Base-by-base conservation (phyloP, 352 stramenopile species). In the Globisporangium sylvaticum region DNA sequence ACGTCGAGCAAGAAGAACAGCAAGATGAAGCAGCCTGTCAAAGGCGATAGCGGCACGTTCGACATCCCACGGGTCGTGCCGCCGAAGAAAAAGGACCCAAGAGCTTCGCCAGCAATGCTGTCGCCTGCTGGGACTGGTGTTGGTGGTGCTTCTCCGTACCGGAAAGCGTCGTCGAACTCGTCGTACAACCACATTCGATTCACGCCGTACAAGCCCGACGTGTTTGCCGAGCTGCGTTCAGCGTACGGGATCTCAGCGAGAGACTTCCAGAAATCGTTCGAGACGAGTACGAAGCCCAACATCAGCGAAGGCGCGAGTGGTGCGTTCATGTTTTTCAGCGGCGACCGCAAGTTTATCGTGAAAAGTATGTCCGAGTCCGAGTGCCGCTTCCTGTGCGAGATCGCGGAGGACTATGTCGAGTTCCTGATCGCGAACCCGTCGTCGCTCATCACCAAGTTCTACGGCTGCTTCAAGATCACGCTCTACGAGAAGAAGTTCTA, bases 281-380 rank as follows among this genome's bases (percentile, higher is more conserved):
- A 90, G 68, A 81, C 83, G 9, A 95, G 83, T 20, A 94, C 84
- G 0, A 96, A 96, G 68, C 87, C 89, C 20, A 96, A 88, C 55
- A 94, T 97, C 67, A 92, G 84, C 37, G 91, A 96, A 78, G 91
- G 91, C n/a, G 86, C 89, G 7, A 96, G 88, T 56, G 88, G 88
- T 34, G 91, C 88, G n/a, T 97, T 97, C 72, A 83, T 97, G 66
- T 97, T 97, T 58, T 97, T 96, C 67, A 95, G 81, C 56, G 87
- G 89, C 3, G 90, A 97, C 71, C 91, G 92, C 64, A 83, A 84
- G 58, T 97, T 96, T 66, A 94, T 97, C 58, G 89, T 97, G 20
- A 97, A 97, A 76, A 95, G 84, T 2, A 93, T 96, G 76, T 77
- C 75, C n/a, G 78, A 95, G 46, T 64, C 73, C 10, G 91, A 97